Evolutionary conservation across 495 filamentous ascomycete species (phyloP), one percentile per base, ranked within the genome.

Genomic region (Gamarada debralockiae): DNA sequence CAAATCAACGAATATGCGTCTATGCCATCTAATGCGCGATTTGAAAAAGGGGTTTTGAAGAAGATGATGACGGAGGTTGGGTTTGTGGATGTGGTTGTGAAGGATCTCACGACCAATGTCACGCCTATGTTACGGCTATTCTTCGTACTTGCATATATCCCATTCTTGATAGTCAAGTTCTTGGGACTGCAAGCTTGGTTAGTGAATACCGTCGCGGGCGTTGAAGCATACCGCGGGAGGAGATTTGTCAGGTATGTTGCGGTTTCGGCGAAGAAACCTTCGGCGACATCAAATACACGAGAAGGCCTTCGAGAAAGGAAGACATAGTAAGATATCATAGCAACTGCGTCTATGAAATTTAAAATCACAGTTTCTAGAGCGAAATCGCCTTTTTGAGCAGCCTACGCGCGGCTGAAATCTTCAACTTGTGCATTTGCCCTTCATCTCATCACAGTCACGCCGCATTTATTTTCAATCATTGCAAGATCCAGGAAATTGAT

Each of bases 121-220:
- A 60, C 59, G 33, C 78, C 79, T 1, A 77, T 80, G 72, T 62
- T 67, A 54, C 53, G 76, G 18, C 48, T 81, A 1, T 79, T 82
- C 63, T 80, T 64, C 52, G 20, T 76, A 14, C 50, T 82, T 15
- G 79, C 70, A 2, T 67, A 68, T 40, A 57, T 83, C n/a, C 78
- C 79, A 5, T 80, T 70, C 55, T 52, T 78, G 2, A 63, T 81
- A 40, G 63, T 82, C 45, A 61, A 52, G 38, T 51, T 79, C 4
- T 56, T 82, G 14, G 65, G 65, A 2, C 57, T 81, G 17, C 68
- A 80, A 56, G 34, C 60, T 9, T 66, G 60, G 21, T 79, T 77
- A 44, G 64, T 71, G 37, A 80, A 80, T 53, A 73, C 72, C 7
- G 65, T 75, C 37, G 72, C 74, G 15, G 73, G 70, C 10, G 66